Percentiles rank a stretch among this genome's conserved stretches.
phyloP scores from a whole-genome alignment of 1,139 yeast species.

The Suzukiozyma palmioleophila region DNA sequence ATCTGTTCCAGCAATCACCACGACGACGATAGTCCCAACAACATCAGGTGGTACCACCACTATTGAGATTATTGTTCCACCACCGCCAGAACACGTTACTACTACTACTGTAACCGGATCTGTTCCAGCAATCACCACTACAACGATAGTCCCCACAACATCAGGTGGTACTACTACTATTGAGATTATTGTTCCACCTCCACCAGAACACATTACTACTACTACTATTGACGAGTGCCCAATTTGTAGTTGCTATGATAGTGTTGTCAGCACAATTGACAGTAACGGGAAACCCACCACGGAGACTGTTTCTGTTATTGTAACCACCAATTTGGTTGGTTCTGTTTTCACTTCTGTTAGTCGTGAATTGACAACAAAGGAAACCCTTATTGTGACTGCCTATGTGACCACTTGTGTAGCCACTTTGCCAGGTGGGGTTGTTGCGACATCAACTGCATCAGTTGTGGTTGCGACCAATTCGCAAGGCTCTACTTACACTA shows the following conservation, averaged over 20 bases:
- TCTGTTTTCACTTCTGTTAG: background rate
- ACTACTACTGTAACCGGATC: slow-evolving; percentile 9
- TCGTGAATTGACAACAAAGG: too few species aligned
- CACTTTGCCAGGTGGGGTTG: background rate
- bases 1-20: too few species aligned
- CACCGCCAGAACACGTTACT: background rate
- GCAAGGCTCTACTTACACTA: background rate
- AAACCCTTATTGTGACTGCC: too few species aligned
- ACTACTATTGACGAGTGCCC: background rate
- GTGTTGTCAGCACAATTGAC: background rate
- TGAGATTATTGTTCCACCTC: slow-evolving; percentile 13
- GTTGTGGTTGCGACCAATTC: background rate
- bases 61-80: slow-evolving; percentile 7
- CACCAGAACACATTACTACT: background rate
- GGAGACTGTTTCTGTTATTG: slow-evolving; percentile 10
- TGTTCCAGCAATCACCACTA: too few species aligned
- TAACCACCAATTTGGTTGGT: slow-evolving; percentile 10
- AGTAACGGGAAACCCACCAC: slow-evolving; percentile 8
- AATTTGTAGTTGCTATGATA: background rate
- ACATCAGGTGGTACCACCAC: slow-evolving; percentile 5
- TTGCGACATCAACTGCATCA: background rate
- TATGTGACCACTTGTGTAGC: background rate
- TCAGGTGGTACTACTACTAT: slow-evolving; percentile 11
- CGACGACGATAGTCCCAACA: background rate
- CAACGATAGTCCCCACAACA: background rate